Conservation (phyloP, 2,329 filamentous ascomycete species). For the Neoascochyta sp. region DNA sequence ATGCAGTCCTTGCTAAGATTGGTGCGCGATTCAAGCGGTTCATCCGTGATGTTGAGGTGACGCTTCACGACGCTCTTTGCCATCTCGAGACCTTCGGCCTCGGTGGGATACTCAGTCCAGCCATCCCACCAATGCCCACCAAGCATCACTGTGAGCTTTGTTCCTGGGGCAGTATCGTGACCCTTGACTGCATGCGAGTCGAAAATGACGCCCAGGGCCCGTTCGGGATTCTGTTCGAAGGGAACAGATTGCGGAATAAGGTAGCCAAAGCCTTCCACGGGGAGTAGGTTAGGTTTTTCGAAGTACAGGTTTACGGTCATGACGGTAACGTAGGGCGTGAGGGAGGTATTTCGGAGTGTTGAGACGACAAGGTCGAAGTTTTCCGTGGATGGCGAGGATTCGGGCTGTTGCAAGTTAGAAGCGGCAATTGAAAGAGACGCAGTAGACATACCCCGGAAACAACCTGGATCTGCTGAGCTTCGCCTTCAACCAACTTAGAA, state of each 20-base stretch:
- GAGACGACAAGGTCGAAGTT: slow-evolving; percentile 32
- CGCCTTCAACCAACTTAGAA: slow-evolving; percentile 13
- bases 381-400: slow-evolving; percentile 10
- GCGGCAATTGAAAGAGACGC: background rate
- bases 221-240: slow-evolving; percentile 71
- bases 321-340: slow-evolving; percentile 69
- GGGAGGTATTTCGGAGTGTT: slow-evolving; percentile 41
- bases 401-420: slow-evolving; percentile 15
- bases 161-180: slow-evolving; percentile 60
- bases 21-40: slow-evolving; percentile 59
- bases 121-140: slow-evolving; percentile 89
- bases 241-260: slow-evolving; percentile 75
- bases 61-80: slow-evolving; percentile 66
- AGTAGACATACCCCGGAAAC: slow-evolving; percentile 19
- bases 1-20: slow-evolving; percentile 70
- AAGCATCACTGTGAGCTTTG: slow-evolving; percentile 90
- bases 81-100: slow-evolving; percentile 64
- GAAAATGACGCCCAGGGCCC: slow-evolving; percentile 86
- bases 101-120: slow-evolving; percentile 58
- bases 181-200: slow-evolving; percentile 66
- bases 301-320: slow-evolving; percentile 94
- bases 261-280: slow-evolving; percentile 78
- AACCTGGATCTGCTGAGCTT: slow-evolving; percentile 18
- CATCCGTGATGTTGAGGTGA: slow-evolving; percentile 67
- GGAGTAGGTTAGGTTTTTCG: slow-evolving; percentile 59